A percentile compares a stretch with the other conserved stretches of the same genome.
Evolutionary conservation across 1,284 basidiomycete genomes (phyloP).

Genomic region (Cutaneotrichosporon sp.): DNA sequence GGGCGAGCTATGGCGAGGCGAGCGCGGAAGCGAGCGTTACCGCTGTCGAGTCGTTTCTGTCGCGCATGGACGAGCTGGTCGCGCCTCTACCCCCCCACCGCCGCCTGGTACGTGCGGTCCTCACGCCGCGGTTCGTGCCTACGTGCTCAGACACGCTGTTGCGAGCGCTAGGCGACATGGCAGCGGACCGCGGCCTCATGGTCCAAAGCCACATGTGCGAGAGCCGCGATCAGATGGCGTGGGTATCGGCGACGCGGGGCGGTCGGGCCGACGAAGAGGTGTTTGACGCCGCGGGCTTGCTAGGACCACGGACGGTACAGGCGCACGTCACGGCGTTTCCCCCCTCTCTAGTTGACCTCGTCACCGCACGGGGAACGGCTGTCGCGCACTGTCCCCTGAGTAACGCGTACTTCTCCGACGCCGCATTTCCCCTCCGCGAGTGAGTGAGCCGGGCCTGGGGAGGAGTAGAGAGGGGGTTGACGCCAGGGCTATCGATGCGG

Average conservation of each 20-base stretch:
- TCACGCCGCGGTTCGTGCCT: conserved; percentile 76
- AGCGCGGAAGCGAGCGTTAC: conserved; percentile 54
- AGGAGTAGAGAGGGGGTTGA: neutral
- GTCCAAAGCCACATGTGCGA: conserved; percentile 75
- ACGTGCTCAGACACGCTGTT: conserved; percentile 67
- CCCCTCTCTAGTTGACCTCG: conserved; percentile 52
- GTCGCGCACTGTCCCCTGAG: conserved; percentile 80
- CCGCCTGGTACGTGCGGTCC: conserved; percentile 65
- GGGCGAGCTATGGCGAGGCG: conserved; percentile 63
- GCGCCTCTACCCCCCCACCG: conserved; percentile 50
- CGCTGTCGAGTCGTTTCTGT: conserved; percentile 57
- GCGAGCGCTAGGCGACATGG: conserved; percentile 56
- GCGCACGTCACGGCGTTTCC: conserved; percentile 77
- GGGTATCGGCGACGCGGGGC: conserved; percentile 59
- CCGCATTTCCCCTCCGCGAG: conserved; percentile 66
- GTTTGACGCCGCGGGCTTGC: conserved; percentile 57
- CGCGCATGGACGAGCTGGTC: conserved; percentile 51
- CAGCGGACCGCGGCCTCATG: conserved; percentile 51
- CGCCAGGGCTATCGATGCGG: conserved; percentile 54
- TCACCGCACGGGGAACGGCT: conserved; percentile 56
- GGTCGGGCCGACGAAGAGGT: conserved; percentile 65
- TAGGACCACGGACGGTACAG: conserved; percentile 64
- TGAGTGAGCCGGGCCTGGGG: conserved; percentile 7
- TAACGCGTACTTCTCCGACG: conserved; percentile 74
- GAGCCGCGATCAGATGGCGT: conserved; percentile 64